Percentiles rank a stretch among this genome's conserved stretches.
phyloP scores from a whole-genome alignment of 371 early-diverging fungal genomes.

The Mucor mucedo region DNA sequence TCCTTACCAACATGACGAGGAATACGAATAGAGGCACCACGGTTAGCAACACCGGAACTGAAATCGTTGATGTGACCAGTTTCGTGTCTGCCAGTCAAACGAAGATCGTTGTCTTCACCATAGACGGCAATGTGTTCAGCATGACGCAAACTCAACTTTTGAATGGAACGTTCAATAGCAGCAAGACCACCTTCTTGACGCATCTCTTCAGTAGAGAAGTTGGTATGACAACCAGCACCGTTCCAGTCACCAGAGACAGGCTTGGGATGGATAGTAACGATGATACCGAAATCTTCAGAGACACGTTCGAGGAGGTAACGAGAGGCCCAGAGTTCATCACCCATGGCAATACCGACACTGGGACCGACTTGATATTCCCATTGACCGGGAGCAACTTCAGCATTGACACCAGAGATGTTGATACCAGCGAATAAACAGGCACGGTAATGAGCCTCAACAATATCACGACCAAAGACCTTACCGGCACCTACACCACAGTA shows the following conservation, averaged over 20 bases:
- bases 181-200: constrained; percentile 60
- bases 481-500: constrained; percentile 63
- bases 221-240: constrained; percentile 60
- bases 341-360: constrained; percentile 61
- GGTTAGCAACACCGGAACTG: constrained; percentile 66
- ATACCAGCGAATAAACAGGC: constrained; percentile 64
- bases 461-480: constrained; percentile 61
- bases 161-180: constrained; percentile 61
- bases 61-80: constrained; percentile 66
- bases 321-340: constrained; percentile 64
- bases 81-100: constrained; percentile 65
- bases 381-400: constrained; percentile 67
- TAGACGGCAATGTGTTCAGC: constrained; percentile 67
- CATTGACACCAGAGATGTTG: constrained; percentile 60
- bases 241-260: constrained; percentile 68
- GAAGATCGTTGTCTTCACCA: constrained; percentile 68
- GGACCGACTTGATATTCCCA: constrained; percentile 70
- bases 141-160: constrained; percentile 58
- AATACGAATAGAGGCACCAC: constrained; percentile 73
- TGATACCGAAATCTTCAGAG: constrained; percentile 65
- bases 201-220: constrained; percentile 67
- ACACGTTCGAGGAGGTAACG: constrained; percentile 63
- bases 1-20: constrained; percentile 65
- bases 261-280: constrained; percentile 61
- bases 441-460: constrained; percentile 68